Evolutionary conservation across 2,329 filamentous ascomycete genomes (phyloP).

Genomic region (Cercospora sojina): DNA sequence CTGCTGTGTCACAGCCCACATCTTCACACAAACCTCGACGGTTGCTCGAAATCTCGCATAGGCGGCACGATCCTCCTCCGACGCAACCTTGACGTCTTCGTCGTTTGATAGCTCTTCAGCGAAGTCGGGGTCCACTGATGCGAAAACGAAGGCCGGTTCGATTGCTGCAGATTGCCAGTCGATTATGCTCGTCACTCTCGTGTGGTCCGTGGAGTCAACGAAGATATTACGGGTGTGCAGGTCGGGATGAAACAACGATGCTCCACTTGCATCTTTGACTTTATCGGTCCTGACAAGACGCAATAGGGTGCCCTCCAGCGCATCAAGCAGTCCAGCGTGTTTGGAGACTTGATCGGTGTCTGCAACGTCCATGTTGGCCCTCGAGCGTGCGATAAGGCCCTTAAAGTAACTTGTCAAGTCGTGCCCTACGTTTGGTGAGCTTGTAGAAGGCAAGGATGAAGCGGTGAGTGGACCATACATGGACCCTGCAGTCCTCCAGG

Average conservation of each 20-base stretch:
- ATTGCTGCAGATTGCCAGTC: conserved; percentile 37
- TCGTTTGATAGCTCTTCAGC: conserved; percentile 14
- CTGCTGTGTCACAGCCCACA: neutral
- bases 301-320: neutral
- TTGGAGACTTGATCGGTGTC: neutral
- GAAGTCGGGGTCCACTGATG: conserved; percentile 24
- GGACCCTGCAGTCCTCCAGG: neutral
- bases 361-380: neutral
- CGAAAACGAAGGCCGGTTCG: conserved; percentile 24
- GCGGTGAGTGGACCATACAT: neutral
- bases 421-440: neutral
- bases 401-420: neutral
- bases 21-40: neutral
- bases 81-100: neutral
- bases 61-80: neutral
- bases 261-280: neutral
- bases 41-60: neutral
- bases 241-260: conserved; percentile 35
- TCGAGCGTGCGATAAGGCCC: neutral
- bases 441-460: neutral
- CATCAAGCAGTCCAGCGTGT: neutral
- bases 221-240: conserved; percentile 39
- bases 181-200: conserved; percentile 37
- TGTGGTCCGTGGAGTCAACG: conserved; percentile 34
- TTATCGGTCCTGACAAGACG: neutral